Conservation (phyloP, 1,139 yeast genomes). For the Geotrichum citri-aurantii region DNA sequence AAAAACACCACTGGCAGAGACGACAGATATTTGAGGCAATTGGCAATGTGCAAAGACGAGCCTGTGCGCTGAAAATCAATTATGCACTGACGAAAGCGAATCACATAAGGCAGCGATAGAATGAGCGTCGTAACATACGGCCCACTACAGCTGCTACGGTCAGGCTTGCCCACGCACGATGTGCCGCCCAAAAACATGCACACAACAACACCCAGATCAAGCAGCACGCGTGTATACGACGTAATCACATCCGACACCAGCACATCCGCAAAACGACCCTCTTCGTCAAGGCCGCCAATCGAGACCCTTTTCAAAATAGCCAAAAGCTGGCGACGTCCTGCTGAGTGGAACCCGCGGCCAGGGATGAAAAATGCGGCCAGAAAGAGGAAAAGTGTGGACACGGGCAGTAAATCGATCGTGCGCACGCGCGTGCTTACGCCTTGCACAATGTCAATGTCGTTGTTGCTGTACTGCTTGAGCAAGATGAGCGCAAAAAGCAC, state of each 20-base stretch:
- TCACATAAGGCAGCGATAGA: constrained; percentile 57
- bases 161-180: constrained; percentile 31
- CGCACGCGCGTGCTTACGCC: background rate
- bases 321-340: constrained; percentile 30
- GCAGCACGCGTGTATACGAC: constrained; percentile 68
- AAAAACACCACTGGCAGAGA: constrained; percentile 57
- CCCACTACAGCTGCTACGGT: constrained; percentile 35
- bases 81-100: constrained; percentile 77
- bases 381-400: constrained; percentile 32
- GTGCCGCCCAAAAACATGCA: constrained; percentile 38
- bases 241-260: constrained; percentile 75
- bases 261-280: constrained; percentile 66
- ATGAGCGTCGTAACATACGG: constrained; percentile 45
- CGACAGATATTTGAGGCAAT: constrained; percentile 67
- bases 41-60: constrained; percentile 53
- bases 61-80: constrained; percentile 54
- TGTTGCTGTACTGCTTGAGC: background rate
- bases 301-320: constrained; percentile 48
- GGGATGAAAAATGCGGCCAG: constrained; percentile 29
- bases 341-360: constrained; percentile 25
- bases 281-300: constrained; percentile 50
- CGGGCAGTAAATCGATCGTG: constrained; percentile 34
- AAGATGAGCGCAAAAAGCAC: constrained; percentile 4
- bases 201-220: constrained; percentile 53
- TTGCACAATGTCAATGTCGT: background rate